phyloP scores from a whole-genome alignment of 129 eudicot genomes.

The Lonicera japonica region DNA sequence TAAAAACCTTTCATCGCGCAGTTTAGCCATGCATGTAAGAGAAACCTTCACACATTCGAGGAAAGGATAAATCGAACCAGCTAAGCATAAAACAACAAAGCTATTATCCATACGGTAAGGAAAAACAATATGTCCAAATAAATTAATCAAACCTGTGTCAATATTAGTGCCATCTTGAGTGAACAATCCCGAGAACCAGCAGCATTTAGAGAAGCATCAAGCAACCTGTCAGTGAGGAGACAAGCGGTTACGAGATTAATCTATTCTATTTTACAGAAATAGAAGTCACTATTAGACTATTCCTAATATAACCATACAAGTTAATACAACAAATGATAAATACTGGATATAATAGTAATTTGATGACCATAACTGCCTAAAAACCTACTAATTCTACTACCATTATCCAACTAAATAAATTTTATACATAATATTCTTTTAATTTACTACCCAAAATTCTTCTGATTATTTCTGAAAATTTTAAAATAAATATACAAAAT shows the following conservation, averaged over 20 bases:
- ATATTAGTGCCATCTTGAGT: slow-evolving; percentile 77
- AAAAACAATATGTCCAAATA: neutral
- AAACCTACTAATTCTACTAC: too few species aligned
- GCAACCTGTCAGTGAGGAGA: slow-evolving; percentile 42
- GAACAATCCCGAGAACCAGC: slow-evolving; percentile 95
- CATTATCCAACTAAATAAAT: too few species aligned
- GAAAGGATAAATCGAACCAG: neutral
- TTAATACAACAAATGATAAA: too few species aligned
- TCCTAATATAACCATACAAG: too few species aligned
- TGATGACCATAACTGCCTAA: too few species aligned
- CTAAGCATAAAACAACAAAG: slow-evolving; percentile 2
- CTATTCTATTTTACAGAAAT: too few species aligned
- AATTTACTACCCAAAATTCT: too few species aligned
- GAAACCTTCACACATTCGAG: slow-evolving; percentile 47
- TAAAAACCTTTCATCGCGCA: slow-evolving; percentile 82
- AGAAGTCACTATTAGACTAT: too few species aligned
- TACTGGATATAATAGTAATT: too few species aligned
- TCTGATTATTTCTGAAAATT: too few species aligned
- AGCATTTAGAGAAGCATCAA: slow-evolving; percentile 80
- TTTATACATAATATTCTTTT: too few species aligned
- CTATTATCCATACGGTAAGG: neutral
- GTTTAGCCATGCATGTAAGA: slow-evolving; percentile 91
- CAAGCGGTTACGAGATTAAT: neutral
- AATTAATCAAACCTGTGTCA: slow-evolving; percentile 60
- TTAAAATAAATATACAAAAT: too few species aligned